Evolutionary conservation across 1,139 yeast species (phyloP), one percentile per base, ranked within the genome.

Genomic region (Yamadazyma mexicana): DNA sequence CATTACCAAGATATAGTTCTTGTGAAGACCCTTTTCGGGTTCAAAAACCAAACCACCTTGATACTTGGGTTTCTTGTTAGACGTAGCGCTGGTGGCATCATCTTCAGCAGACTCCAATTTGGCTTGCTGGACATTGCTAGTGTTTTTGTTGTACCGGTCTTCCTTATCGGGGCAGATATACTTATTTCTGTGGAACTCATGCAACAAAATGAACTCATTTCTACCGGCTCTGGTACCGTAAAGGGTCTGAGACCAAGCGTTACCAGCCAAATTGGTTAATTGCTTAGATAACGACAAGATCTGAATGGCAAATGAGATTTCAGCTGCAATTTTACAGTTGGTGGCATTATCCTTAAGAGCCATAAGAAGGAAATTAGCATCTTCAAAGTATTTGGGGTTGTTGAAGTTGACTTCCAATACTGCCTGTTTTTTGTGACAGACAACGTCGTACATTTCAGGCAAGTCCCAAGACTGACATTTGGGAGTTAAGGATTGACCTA

Each of bases 1-100:
- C 98, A 94, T 91, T 22, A 94, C 98, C 50, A 92, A 66, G 8
- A 89, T 79, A 56, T 84, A 87, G 50, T 88, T 86, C 56, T 88
- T 89, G 59, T 92, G 96, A 35, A 94, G 70, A 1, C 99, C 98
- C 58, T 85, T 87, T 55, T 87, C 97, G 0, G 99, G 99, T 49
- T 92, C 98, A 62, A 94, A 87, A 33, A 94, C 99, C 52, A 88
- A 76, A 58, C 99, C 97, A 72, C 99, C 99, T 61, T 87, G 91
- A 61, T 71, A 94, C 59, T 89, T 89, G 16, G 95, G 83, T 58
- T 87, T 87, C 52, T 81, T 81, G 58, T 81, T 83, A 5, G 82
- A 75, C 2, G 77, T 69, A 1, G 63, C 68, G 3, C 77, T 68
- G 0, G 70, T 60, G 5, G 72, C 74, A 35, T 73, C 77, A 22